Base-by-base conservation (phyloP, 768 basidiomycete species). In the Suillus clintonianus region DNA sequence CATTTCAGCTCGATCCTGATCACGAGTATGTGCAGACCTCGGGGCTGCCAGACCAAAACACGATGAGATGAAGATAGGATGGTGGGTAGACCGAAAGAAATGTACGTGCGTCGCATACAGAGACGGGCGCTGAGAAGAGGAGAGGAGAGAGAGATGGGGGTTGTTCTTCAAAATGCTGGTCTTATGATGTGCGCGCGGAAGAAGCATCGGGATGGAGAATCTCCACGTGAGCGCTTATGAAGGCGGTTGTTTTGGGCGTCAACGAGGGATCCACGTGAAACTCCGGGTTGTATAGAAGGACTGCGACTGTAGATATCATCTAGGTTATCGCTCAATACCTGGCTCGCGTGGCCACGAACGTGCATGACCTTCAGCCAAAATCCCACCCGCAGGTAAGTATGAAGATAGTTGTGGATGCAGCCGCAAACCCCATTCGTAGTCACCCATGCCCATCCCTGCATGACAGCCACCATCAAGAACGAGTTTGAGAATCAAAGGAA, bases 291-390 rank as follows among this genome's bases (percentile, higher is more conserved):
- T 53, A 19, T 34, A 30, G 30, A 53, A 67, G 64, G 39, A 65
- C 61, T 0, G 48, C 55, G 36, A 50, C 60, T 5, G 37, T 63
- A 2, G 54, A 68, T 22, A 59, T 65, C n/a, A 22, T 62, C 19
- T 57, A 56, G 9, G 64, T n/a, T 14, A 47, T 72, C 24, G 66
- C 51, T 45, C 45, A 41, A 15, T 62, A 60, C 45, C 63, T 64
- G 8, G 57, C 53, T 60, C 69, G n/a, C 22, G 57, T 15, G 36
- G n/a, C n/a, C n/a, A n/a, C n/a, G n/a, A n/a, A n/a, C n/a, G n/a
- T n/a, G n/a, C n/a, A n/a, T n/a, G n/a, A 22, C 22, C 36, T 45
- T n/a, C 41, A 32, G 17, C 1, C 55, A 27, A 24, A 5, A 32
- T 32, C 37, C 24, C 11, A 9, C 10, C 36, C 30, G 47, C 24